Evolutionary conservation across 139 green algal genomes (phyloP).

Genomic region (Nannochloris sp.): DNA sequence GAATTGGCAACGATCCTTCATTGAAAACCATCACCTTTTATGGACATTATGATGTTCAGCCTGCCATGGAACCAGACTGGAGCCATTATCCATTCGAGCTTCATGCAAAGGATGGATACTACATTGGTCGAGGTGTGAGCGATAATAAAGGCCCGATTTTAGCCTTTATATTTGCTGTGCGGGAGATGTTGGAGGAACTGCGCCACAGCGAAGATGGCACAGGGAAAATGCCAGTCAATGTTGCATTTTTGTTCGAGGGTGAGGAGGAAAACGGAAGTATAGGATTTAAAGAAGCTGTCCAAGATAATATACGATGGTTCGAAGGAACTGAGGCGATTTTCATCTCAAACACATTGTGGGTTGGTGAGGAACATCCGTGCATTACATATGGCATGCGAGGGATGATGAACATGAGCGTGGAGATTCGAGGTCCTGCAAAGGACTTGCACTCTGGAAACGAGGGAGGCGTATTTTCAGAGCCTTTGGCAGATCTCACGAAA

Average conservation of each 20-base stretch:
- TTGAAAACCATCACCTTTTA: slow-evolving; percentile 82
- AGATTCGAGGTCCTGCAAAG: slow-evolving; percentile 54
- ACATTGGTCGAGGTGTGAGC: slow-evolving; percentile 76
- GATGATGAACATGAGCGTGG: slow-evolving; percentile 44
- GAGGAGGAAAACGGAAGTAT: slow-evolving; percentile 81
- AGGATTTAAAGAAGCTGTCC: slow-evolving; percentile 68
- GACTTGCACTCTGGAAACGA: slow-evolving; percentile 94
- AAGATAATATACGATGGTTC: slow-evolving; percentile 65
- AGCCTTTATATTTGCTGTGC: slow-evolving; percentile 82
- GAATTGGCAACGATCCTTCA: slow-evolving; percentile 56
- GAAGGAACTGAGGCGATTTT: slow-evolving; percentile 67
- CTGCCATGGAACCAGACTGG: slow-evolving; percentile 78
- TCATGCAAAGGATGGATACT: slow-evolving; percentile 44
- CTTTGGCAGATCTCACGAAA: slow-evolving; percentile 78
- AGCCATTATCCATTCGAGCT: slow-evolving; percentile 78
- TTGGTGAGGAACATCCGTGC: slow-evolving; percentile 84
- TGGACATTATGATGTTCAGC: slow-evolving; percentile 80
- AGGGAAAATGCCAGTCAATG: slow-evolving; percentile 68
- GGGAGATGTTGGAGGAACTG: slow-evolving; percentile 66
- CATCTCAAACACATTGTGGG: slow-evolving; percentile 85
- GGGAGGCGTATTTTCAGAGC: slow-evolving; percentile 88
- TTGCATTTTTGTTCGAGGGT: slow-evolving; percentile 87
- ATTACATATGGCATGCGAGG: slow-evolving; percentile 93
- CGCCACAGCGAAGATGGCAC: neutral
- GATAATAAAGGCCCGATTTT: slow-evolving; percentile 91